These are phyloP conservation scores for Phycomyces blakesleeanus DNA, from an alignment of 192 early-diverging fungal genomes.

Conservation along the genomic window DNA sequence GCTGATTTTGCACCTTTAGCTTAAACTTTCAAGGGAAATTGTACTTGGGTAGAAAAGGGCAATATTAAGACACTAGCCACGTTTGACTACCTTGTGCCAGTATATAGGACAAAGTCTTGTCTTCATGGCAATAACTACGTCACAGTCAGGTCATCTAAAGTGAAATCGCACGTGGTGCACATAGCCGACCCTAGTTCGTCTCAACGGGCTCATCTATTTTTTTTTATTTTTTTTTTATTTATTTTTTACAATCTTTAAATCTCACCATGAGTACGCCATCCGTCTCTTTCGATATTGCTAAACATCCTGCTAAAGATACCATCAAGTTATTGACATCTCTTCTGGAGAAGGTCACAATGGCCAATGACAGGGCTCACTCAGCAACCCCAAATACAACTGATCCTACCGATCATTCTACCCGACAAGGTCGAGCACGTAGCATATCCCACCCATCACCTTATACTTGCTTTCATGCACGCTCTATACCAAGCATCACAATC, in stretches of 20 bases:
- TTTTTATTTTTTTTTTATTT: background rate
- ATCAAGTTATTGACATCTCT: conserved; percentile 56
- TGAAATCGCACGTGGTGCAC: too few species aligned
- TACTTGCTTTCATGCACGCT: conserved; percentile 88
- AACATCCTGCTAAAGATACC: conserved; percentile 54
- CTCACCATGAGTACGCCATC: background rate
- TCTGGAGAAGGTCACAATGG: conserved; percentile 53
- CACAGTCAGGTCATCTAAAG: too few species aligned
- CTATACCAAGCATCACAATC: conserved; percentile 87
- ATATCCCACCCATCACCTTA: conserved; percentile 33
- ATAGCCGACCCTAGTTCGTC: too few species aligned
- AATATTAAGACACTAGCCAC: too few species aligned
- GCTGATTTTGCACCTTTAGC: too few species aligned
- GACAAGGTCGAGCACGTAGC: conserved; percentile 22
- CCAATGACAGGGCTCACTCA: conserved; percentile 43
- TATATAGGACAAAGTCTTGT: too few species aligned
- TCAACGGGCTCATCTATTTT: background rate
- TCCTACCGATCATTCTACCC: conserved; percentile 14
- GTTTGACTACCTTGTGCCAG: too few species aligned
- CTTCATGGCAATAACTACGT: too few species aligned
- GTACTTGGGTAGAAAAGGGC: too few species aligned
- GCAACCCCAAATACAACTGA: background rate
- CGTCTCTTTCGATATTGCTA: conserved; percentile 42
- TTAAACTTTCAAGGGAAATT: too few species aligned
- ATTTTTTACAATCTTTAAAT: background rate